Percentiles rank a stretch among this genome's conserved stretches.
Conservation (phyloP, 495 filamentous ascomycete species). For the Trypethelium eluteriae region DNA sequence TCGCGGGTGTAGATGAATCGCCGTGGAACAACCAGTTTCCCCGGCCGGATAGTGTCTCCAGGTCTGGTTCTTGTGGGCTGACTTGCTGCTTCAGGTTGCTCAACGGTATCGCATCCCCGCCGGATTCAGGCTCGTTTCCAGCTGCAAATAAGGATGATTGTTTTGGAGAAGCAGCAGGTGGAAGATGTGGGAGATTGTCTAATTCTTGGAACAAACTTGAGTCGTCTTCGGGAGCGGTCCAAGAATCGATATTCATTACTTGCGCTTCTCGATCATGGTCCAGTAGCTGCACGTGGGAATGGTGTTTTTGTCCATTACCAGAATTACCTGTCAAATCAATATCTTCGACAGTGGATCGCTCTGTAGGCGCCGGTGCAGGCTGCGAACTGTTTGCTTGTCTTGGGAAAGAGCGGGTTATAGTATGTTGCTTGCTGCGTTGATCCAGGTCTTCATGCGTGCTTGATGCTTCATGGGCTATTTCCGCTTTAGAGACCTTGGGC, state of each 20-base stretch:
- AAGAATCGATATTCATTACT: not conserved
- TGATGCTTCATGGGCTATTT: conserved; percentile 31
- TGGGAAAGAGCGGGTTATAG: conserved; percentile 14
- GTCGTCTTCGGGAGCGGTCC: not conserved
- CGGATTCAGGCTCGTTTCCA: not conserved
- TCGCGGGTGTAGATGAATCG: not conserved
- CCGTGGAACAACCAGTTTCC: not conserved
- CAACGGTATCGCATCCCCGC: not conserved
- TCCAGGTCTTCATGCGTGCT: conserved; percentile 13
- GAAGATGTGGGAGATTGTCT: not conserved
- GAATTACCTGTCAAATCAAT: not conserved
- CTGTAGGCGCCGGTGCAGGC: conserved; percentile 12
- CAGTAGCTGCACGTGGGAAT: not conserved
- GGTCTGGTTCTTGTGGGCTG: not conserved
- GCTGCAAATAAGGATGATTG: not conserved
- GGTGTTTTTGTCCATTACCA: not conserved
- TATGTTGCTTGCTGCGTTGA: not conserved
- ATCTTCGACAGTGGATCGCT: conserved; percentile 28
- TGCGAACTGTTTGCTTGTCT: conserved; percentile 22
- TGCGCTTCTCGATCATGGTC: not conserved
- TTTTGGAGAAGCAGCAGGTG: not conserved
- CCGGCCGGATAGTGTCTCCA: not conserved
- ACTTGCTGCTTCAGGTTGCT: not conserved
- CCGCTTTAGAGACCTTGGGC: conserved; percentile 48
- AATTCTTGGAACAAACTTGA: not conserved